These are phyloP conservation scores for Withania somnifera DNA, from an alignment of 305 asterid genomes.

Conservation along the genomic window DNA sequence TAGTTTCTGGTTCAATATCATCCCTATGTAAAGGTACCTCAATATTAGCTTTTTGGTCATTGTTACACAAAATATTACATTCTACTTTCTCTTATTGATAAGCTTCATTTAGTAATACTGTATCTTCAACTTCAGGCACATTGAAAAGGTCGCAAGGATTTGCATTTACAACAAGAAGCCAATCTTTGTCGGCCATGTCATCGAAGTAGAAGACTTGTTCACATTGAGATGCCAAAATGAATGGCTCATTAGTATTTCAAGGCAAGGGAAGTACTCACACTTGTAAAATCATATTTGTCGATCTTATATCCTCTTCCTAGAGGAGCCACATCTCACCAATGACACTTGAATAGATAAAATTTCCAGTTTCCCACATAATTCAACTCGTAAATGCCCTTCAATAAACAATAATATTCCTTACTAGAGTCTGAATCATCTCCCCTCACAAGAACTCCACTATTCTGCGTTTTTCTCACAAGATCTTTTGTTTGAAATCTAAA, in stretches of 20 bases:
- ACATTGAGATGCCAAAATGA: too few species aligned
- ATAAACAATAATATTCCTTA: not conserved
- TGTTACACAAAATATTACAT: not conserved
- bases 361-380: not conserved
- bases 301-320: too few species aligned
- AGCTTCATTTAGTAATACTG: not conserved
- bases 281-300: too few species aligned
- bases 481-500: not conserved
- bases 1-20: not conserved
- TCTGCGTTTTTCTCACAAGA: not conserved
- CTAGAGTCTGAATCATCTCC: not conserved
- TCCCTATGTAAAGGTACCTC: not conserved
- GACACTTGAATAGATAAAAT: not conserved
- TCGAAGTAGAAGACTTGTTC: too few species aligned
- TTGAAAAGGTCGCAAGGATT: too few species aligned
- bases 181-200: too few species aligned
- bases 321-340: not conserved
- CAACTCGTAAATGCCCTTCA: not conserved
- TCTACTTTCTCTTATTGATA: not conserved
- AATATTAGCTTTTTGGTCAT: not conserved
- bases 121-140: not conserved
- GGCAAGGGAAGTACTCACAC: too few species aligned
- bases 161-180: too few species aligned
- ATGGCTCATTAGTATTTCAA: too few species aligned
- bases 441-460: not conserved